Percentiles rank a stretch among this genome's conserved stretches.
These are phyloP conservation scores for Mycena amicta DNA, from an alignment of 768 basidiomycete genomes.

Conservation along the genomic window DNA sequence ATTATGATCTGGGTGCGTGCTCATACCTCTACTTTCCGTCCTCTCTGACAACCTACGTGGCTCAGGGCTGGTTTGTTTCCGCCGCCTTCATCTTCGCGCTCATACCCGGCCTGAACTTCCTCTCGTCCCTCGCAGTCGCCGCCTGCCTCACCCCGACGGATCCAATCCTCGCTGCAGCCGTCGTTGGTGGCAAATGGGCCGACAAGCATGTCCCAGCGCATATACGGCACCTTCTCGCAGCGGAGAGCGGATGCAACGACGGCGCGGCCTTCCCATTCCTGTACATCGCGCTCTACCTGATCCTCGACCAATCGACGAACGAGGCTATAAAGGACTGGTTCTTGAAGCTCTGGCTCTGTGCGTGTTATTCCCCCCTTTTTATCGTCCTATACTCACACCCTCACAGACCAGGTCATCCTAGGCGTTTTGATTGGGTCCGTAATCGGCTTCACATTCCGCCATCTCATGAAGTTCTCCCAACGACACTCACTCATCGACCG, in stretches of 20 bases:
- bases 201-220: constrained; percentile 95
- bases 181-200: constrained; percentile 94
- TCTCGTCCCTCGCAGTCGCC: constrained; percentile 86
- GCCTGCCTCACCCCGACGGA: constrained; percentile 95
- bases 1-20: constrained; percentile 86
- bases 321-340: constrained; percentile 87
- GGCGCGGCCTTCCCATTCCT: constrained; percentile 97
- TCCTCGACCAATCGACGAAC: constrained; percentile 62
- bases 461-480: constrained; percentile 94
- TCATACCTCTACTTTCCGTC: constrained; percentile 18
- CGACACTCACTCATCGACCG: constrained; percentile 85
- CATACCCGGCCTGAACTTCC: constrained; percentile 86
- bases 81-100: constrained; percentile 90
- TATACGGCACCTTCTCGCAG: constrained; percentile 62
- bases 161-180: constrained; percentile 90
- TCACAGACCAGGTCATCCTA: constrained; percentile 73
- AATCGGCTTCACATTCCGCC: constrained; percentile 78
- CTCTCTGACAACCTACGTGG: constrained; percentile 13
- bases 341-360: constrained; percentile 82
- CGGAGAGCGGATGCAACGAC: constrained; percentile 93
- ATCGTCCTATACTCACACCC: constrained; percentile 16
- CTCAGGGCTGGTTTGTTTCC: constrained; percentile 91
- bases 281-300: constrained; percentile 85
- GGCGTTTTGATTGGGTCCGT: constrained; percentile 74
- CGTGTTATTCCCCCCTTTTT: constrained; percentile 33